These are phyloP conservation scores for Pseudopyricularia cyperi DNA, from an alignment of 2,329 filamentous ascomycete genomes.

Conservation along the genomic window DNA sequence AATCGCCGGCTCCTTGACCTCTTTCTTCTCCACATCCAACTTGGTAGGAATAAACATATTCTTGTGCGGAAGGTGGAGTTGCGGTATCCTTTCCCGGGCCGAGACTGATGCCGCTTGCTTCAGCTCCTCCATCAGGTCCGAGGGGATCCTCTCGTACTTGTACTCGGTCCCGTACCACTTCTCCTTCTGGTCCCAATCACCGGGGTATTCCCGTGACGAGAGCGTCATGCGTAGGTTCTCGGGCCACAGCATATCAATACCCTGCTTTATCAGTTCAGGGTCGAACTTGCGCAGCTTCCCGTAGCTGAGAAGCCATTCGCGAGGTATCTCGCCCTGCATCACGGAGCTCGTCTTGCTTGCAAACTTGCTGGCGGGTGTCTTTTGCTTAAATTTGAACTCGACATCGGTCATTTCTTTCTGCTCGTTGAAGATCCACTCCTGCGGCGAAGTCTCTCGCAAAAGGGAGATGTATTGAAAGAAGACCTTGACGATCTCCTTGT, in stretches of 20 bases:
- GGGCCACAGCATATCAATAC: constrained; percentile 60
- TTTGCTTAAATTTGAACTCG: constrained; percentile 90
- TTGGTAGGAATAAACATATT: constrained; percentile 95
- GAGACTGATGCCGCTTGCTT: constrained; percentile 47
- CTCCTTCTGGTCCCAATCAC: constrained; percentile 76
- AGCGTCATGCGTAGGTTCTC: constrained; percentile 84
- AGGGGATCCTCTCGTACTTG: constrained; percentile 65
- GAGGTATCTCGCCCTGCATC: constrained; percentile 83
- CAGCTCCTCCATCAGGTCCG: constrained; percentile 61
- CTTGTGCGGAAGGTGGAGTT: constrained; percentile 76
- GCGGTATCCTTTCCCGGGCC: constrained; percentile 45
- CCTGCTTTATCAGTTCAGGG: constrained; percentile 59
- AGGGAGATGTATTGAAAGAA: constrained; percentile 89
- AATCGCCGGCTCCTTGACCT: constrained; percentile 61
- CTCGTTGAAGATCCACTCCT: constrained; percentile 91
- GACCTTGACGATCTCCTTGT: constrained; percentile 68
- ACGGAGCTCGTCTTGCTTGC: constrained; percentile 72
- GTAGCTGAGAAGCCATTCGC: constrained; percentile 77
- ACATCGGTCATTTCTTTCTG: constrained; percentile 83
- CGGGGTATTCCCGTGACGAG: constrained; percentile 72
- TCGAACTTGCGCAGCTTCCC: constrained; percentile 71
- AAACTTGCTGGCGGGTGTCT: constrained; percentile 78
- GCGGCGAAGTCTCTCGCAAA: constrained; percentile 64
- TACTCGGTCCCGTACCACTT: constrained; percentile 98
- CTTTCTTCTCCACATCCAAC: constrained; percentile 88